Evolutionary conservation across 2,329 filamentous ascomycete species (phyloP).

Genomic region (Fusarium beomiforme): DNA sequence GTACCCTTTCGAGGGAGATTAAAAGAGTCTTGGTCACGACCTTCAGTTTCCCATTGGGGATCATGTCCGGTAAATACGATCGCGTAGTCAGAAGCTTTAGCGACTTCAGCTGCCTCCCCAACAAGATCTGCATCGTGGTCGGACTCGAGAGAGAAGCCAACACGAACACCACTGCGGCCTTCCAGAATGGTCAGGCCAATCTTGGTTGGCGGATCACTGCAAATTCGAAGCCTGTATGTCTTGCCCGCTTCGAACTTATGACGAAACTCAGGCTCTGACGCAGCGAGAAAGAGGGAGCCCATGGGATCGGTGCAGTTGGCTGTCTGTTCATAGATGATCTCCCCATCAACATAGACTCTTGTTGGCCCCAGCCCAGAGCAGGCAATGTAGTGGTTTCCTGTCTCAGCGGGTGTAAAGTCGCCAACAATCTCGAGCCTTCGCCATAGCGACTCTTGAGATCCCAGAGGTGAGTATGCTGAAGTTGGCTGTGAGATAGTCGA

Average conservation of each 20-base stretch:
- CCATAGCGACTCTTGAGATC: slow-evolving; percentile 40
- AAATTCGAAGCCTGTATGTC: slow-evolving; percentile 42
- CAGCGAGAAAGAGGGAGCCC: slow-evolving; percentile 44
- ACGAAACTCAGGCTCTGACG: slow-evolving; percentile 40
- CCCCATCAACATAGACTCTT: slow-evolving; percentile 39
- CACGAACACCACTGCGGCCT: slow-evolving; percentile 43
- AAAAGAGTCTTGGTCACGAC: slow-evolving; percentile 75
- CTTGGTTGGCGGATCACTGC: slow-evolving; percentile 42
- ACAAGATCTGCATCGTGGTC: slow-evolving; percentile 47
- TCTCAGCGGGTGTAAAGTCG: slow-evolving; percentile 43
- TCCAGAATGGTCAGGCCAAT: slow-evolving; percentile 44
- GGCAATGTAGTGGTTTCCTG: slow-evolving; percentile 44
- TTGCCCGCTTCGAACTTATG: slow-evolving; percentile 37
- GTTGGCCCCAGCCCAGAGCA: slow-evolving; percentile 45
- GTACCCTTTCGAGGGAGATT: slow-evolving; percentile 65
- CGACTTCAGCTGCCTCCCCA: slow-evolving; percentile 63
- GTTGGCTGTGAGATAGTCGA: slow-evolving; percentile 27
- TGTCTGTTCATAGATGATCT: slow-evolving; percentile 43
- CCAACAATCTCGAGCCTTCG: slow-evolving; percentile 42
- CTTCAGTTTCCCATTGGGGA: slow-evolving; percentile 57
- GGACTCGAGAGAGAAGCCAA: slow-evolving; percentile 45
- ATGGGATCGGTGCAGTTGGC: slow-evolving; percentile 43
- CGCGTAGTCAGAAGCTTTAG: slow-evolving; percentile 67
- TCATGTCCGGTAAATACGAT: slow-evolving; percentile 67
- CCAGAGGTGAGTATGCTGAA: slow-evolving; percentile 39